These are phyloP conservation scores for Aspergillus brunneoviolaceus DNA, from an alignment of 2,329 filamentous ascomycete genomes.

Conservation along the genomic window DNA sequence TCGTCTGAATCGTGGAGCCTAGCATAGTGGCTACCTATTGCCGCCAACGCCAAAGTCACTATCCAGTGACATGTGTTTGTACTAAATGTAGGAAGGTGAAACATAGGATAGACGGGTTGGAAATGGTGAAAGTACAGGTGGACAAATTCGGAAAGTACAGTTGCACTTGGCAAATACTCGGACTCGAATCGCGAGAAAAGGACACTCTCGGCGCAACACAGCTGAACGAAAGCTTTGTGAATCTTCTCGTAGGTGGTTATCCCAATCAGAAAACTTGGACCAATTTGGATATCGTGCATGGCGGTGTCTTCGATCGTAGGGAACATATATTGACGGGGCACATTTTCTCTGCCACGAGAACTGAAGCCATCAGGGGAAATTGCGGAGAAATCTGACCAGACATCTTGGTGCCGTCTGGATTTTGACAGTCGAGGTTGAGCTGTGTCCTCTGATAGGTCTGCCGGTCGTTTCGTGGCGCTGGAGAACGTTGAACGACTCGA, in stretches of 20 bases:
- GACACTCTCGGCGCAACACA: slow-evolving; percentile 33
- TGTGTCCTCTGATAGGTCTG: slow-evolving; percentile 31
- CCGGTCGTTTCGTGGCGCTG: slow-evolving; percentile 23
- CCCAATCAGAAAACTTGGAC: slow-evolving; percentile 21
- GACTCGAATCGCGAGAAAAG: slow-evolving; percentile 35
- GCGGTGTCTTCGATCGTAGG: slow-evolving; percentile 19
- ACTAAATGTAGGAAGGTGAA: slow-evolving; percentile 41
- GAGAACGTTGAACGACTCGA: slow-evolving; percentile 22
- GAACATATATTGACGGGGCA: slow-evolving; percentile 25
- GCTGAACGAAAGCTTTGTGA: slow-evolving; percentile 28
- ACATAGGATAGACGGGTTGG: slow-evolving; percentile 42
- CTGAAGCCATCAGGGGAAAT: slow-evolving; percentile 12
- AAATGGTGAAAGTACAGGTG: slow-evolving; percentile 41
- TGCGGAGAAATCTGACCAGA: slow-evolving; percentile 17
- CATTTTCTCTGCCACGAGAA: slow-evolving; percentile 13
- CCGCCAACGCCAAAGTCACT: slow-evolving; percentile 39
- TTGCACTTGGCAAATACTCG: slow-evolving; percentile 28
- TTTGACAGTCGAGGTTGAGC: slow-evolving; percentile 27
- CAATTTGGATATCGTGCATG: slow-evolving; percentile 17
- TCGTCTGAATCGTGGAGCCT: slow-evolving; percentile 28
- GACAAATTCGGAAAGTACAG: slow-evolving; percentile 33
- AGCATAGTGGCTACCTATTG: slow-evolving; percentile 42
- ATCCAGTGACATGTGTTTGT: slow-evolving; percentile 41
- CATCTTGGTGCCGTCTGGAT: slow-evolving; percentile 23
- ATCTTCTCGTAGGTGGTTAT: slow-evolving; percentile 30